phyloP scores from a whole-genome alignment of 2,329 filamentous ascomycete genomes.

The Aspergillus aculeatinus region DNA sequence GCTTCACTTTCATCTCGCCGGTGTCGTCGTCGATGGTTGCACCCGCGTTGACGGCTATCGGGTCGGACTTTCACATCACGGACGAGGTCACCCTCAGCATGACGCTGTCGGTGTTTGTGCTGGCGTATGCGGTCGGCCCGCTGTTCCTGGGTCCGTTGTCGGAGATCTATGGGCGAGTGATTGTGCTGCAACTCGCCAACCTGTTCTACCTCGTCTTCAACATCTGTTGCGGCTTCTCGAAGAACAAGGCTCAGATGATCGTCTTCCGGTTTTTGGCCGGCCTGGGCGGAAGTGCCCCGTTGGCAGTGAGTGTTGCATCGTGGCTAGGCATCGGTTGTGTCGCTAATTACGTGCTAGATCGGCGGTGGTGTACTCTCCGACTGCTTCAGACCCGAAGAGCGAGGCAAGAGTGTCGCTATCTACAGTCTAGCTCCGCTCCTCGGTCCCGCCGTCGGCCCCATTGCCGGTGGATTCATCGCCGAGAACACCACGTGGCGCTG shows the following conservation, averaged over 20 bases:
- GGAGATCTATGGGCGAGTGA: conserved; percentile 57
- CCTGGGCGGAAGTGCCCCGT: conserved; percentile 58
- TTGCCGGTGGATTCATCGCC: conserved; percentile 65
- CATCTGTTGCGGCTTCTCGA: conserved; percentile 58
- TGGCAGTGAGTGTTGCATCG: conserved; percentile 43
- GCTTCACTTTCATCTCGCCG: conserved; percentile 62
- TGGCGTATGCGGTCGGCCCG: conserved; percentile 56
- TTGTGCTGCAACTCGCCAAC: conserved; percentile 56
- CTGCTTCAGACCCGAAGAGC: conserved; percentile 60
- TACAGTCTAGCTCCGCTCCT: conserved; percentile 65
- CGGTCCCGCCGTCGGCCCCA: conserved; percentile 65
- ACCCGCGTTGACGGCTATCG: conserved; percentile 53
- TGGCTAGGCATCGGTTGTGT: no score
- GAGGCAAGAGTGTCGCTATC: conserved; percentile 62
- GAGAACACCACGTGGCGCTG: conserved; percentile 68
- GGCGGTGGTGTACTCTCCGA: conserved; percentile 56
- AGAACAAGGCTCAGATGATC: conserved; percentile 55
- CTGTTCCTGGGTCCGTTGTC: conserved; percentile 54
- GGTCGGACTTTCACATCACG: conserved; percentile 54
- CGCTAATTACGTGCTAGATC: conserved; percentile 30
- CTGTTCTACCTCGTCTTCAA: conserved; percentile 59
- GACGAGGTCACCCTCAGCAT: conserved; percentile 47
- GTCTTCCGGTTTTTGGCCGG: conserved; percentile 60
- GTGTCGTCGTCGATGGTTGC: conserved; percentile 63
- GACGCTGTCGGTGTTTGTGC: conserved; percentile 56